Conservation (phyloP, 495 filamentous ascomycete species). For the Glonium stellatum region DNA sequence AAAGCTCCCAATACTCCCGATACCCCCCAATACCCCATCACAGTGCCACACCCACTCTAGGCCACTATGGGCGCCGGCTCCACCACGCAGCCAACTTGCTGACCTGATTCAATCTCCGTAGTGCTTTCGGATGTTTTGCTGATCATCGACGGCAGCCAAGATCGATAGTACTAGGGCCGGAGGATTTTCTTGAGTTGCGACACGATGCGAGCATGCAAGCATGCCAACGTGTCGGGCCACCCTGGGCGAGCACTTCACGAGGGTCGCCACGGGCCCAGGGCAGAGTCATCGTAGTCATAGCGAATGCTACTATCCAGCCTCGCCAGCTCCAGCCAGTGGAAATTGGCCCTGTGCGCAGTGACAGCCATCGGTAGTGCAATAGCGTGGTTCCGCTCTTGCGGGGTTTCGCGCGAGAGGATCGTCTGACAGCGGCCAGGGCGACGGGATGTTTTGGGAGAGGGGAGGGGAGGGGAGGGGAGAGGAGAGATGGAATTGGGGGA, state of each 20-base stretch:
- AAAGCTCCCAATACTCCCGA: neutral
- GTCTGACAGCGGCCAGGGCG: neutral
- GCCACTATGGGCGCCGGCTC: conserved; percentile 10
- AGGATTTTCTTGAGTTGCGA: conserved; percentile 18
- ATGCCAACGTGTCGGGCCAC: too few species aligned
- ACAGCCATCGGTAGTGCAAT: neutral
- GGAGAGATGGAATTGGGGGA: too few species aligned
- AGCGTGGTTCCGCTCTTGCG: neutral
- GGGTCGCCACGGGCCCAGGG: neutral
- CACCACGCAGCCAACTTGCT: conserved; percentile 3
- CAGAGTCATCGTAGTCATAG: neutral
- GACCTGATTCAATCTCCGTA: conserved; percentile 20
- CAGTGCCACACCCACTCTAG: neutral
- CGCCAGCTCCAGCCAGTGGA: neutral
- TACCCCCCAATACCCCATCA: neutral
- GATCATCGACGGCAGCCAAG: conserved; percentile 23
- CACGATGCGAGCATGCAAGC: too few species aligned
- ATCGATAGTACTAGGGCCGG: conserved; percentile 25
- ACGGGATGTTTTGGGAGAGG: neutral
- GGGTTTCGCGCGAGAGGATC: neutral
- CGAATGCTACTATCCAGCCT: neutral
- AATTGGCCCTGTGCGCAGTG: conserved; percentile 1
- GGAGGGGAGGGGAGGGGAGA: neutral
- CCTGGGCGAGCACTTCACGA: conserved; percentile 5
- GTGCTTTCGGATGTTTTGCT: conserved; percentile 24